Evolutionary conservation across 2,329 filamentous ascomycete species (phyloP), one percentile per base, ranked within the genome.

Genomic region (Laburnicola sp.): DNA sequence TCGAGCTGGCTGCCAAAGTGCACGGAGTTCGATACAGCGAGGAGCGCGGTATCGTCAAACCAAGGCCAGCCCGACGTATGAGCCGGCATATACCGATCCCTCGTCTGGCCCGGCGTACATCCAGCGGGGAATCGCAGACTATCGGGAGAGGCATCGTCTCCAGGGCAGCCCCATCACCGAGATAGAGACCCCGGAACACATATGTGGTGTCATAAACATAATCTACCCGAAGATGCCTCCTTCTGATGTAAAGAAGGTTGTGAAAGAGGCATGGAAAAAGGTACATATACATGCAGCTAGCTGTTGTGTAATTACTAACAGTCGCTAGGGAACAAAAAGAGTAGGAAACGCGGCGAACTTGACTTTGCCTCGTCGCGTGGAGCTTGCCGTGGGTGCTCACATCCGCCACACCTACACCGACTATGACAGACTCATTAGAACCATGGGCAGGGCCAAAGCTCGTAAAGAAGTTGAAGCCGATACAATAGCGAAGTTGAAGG

Each of bases 181-280:
- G 36, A 62, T 75, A 28, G 78, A 76, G 10, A 77, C 81, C 42
- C 80, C 82, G 52, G 78, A 80, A n/a, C 78, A 84, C 62, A 81
- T 84, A 43, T 75, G 78, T 52, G 78, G 80, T 46, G 81, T 82
- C 8, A 80, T 87, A 43, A 80, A 76, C 54, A 84, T 86, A 61
- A 72, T 86, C 26, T 86, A 86, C 58, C 83, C 84, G 3, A 83
- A 81, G 53, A 85, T 86, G 25, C 84, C 83, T 2, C 77, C 82
- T 44, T 74, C 76, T 47, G 82, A 85, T 64, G 64, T 85, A 7
- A 75, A 80, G 40, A 75, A 78, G 45, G 85, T 86, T 50, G 79
- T 85, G 57, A 77, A 79, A 54, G 82, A 80, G 51, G 81, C 84
- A 26, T 86, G 85, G 70, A 76, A 82, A 69, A 78, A 82, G 74